A percentile compares a stretch with the other conserved stretches of the same genome.
phyloP scores from a whole-genome alignment of 2,329 filamentous ascomycete species.

The Bipolaris gigantea region DNA sequence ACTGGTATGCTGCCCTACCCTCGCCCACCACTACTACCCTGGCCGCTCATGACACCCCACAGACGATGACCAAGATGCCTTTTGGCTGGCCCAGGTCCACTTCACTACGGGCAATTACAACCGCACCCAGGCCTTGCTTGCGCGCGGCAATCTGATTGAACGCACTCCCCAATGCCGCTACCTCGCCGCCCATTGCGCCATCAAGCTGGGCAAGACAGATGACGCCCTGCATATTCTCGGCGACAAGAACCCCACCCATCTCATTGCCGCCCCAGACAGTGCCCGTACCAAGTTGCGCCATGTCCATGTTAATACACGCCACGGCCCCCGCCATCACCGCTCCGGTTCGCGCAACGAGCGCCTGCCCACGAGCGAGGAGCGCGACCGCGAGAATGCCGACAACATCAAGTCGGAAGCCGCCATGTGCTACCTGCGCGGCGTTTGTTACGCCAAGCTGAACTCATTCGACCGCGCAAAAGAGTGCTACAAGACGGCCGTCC shows the following conservation, averaged over 20 bases:
- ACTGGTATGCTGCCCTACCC: constrained; percentile 66
- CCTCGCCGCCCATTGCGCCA: constrained; percentile 88
- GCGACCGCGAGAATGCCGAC: constrained; percentile 68
- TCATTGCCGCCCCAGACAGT: constrained; percentile 69
- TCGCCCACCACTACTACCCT: not conserved
- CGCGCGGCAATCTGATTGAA: constrained; percentile 77
- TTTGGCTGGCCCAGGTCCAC: constrained; percentile 97
- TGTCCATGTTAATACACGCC: constrained; percentile 56
- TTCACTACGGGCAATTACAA: constrained; percentile 95
- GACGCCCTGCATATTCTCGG: constrained; percentile 85
- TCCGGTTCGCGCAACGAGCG: constrained; percentile 53
- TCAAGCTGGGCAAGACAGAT: constrained; percentile 88
- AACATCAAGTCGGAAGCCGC: constrained; percentile 88
- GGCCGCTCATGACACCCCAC: constrained; percentile 11
- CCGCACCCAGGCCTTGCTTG: constrained; percentile 82
- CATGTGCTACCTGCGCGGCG: constrained; percentile 93
- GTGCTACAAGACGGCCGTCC: constrained; percentile 96
- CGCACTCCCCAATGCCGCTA: constrained; percentile 88
- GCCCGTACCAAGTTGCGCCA: constrained; percentile 73
- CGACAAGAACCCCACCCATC: constrained; percentile 89
- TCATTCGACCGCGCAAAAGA: constrained; percentile 96
- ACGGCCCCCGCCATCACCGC: constrained; percentile 52
- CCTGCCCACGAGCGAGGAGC: constrained; percentile 61
- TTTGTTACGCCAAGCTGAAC: constrained; percentile 96
- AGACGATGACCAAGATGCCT: constrained; percentile 94